Evolutionary conservation across 2,329 filamentous ascomycete genomes (phyloP), one percentile per base, ranked within the genome.

Genomic region (Colletotrichum sansevieriae): DNA sequence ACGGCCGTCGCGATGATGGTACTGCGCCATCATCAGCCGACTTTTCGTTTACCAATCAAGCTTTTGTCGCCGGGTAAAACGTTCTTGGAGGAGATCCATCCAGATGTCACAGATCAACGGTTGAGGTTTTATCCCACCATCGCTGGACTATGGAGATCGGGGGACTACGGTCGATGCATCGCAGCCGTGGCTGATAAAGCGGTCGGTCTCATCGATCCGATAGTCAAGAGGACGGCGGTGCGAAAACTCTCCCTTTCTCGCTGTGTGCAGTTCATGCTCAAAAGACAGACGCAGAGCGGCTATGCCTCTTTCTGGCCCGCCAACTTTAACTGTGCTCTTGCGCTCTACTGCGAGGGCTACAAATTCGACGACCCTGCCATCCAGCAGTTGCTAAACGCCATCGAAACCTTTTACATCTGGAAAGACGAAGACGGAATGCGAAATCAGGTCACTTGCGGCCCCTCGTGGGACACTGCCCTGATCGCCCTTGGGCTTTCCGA

Each of bases 141-240:
- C 4, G 51, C 62, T 1, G 49, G 43, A 3, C 25, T 64, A 2
- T 64, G 62, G 62, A 18, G 43, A 3, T 18, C 58, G 2, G 54
- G 62, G 1, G 52, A 64, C 10, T 9, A 58, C 10, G 62, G 62
- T 18, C 62, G 62, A 4, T 58, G 58, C 7, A 44, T 44, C 1
- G 58, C 52, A 33, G 51, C 62, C 1, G 37, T 64, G 52, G 58
- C 58, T n/a, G 62, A 64, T 6, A 64, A 64, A n/a, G 62, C 54
- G 0, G 44, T 54, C 35, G 58, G 62, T 22, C 12, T 59, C 8
- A 22, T 64, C 13, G 62, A 64, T 35, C 62, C 62, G 7, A 20
- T 52, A 2, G 18, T 64, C 15, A 64, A 64, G 62, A 51, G 33
- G 11, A 43, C 62, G 0, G 22, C 29, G 33, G n/a, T 64, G 13